Evolutionary conservation across 192 early-diverging fungal species (phyloP), one percentile per base, ranked within the genome.

Genomic region (Coemansia erecta): DNA sequence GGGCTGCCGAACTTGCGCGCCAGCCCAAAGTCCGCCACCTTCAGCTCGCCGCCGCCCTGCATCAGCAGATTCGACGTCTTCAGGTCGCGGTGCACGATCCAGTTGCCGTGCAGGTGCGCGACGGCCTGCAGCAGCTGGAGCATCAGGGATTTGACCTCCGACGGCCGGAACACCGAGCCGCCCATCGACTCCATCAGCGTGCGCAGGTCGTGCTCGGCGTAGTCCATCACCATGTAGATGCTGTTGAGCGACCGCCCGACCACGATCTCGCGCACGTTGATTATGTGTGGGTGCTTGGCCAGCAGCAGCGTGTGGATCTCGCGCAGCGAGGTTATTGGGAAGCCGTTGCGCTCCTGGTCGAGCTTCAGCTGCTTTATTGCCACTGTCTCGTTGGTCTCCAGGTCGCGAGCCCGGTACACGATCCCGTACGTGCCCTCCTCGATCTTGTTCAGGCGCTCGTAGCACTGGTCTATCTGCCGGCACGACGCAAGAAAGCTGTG

Each of bases 151-250:
- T 91, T 92, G 26, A 87, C 85, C 72, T 98, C 96, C 5, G 90
- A 92, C 41, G 90, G 89, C 17, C 89, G 66, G 61, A 98, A 98
- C 8, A 89, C 85, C 4, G 28, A 31, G 28, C 69, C 44, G 3
- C 70, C 70, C 92, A 94, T 95, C 31, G 75, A 77, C 45, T 89
- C 91, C 93, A 97, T 93, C 0, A 98, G 74, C 7, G 86, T 73
- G 51, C 97, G 93, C 42, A 98, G 80, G 60, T 98, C 96, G 64
- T 97, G 94, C 35, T 95, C 93, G 62, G 95, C 87, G 70, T 90
- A 98, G 53, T 98, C 96, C 96, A 98, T 98, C 4, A 93, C 94
- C 58, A 96, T 93, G 64, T 94, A 98, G 26, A 97, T 88, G 65
- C 89, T 90, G 65, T 55, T 61, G 8, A 80, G 45, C 21, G 72